phyloP scores from a whole-genome alignment of 176 grass and related monocot species.

The Carex littledalei region DNA sequence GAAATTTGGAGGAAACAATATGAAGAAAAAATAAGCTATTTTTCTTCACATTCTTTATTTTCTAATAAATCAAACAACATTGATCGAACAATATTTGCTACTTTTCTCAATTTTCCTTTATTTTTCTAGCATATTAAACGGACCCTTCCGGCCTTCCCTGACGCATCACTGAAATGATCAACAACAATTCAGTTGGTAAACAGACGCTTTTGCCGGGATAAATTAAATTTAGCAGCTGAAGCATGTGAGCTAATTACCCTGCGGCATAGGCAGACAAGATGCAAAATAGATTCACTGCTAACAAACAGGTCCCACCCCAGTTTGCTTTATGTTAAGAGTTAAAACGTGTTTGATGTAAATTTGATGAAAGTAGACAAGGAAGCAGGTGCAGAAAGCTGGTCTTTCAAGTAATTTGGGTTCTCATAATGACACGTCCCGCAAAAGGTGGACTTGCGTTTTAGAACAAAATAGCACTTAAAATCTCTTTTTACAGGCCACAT shows the following conservation, averaged over 20 bases:
- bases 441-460: not conserved
- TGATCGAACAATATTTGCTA: not conserved
- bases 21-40: not conserved
- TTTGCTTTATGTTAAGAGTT: not conserved
- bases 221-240: constrained; percentile 1
- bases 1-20: not conserved
- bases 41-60: not conserved
- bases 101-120: not conserved
- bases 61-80: not conserved
- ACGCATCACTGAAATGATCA: not conserved
- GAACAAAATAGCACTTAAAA: not conserved
- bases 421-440: not conserved
- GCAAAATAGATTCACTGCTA: not conserved
- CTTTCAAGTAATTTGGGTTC: not conserved
- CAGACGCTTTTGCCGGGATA: not conserved
- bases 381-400: not conserved
- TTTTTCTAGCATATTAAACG: not conserved
- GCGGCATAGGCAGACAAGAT: not conserved
- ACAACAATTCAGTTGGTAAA: not conserved
- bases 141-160: not conserved
- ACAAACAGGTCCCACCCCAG: not conserved
- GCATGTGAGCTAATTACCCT: not conserved
- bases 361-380: not conserved
- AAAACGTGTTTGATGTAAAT: not conserved
- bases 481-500: not conserved